phyloP scores from a whole-genome alignment of 2,329 filamentous ascomycete species.

The Albophoma yamanashiensis region DNA sequence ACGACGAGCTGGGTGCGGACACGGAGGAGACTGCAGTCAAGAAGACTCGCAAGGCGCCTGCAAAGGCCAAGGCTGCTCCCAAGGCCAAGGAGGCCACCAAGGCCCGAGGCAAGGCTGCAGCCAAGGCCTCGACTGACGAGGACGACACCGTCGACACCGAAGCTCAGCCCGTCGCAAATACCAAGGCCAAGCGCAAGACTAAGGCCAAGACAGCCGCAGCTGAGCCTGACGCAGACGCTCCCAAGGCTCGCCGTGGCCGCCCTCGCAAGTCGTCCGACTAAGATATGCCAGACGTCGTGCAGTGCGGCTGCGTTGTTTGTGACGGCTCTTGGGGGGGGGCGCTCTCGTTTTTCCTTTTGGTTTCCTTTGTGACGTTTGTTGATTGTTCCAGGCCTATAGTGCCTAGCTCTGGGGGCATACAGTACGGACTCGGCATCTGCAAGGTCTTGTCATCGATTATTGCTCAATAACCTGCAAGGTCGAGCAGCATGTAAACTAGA shows the following conservation, averaged over 20 bases:
- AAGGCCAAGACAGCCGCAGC: conserved; percentile 12
- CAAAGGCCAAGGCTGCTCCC: conserved; percentile 1
- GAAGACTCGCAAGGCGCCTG: conserved; percentile 1
- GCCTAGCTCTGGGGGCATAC: not conserved
- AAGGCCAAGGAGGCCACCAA: not conserved
- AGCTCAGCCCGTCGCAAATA: conserved; percentile 16
- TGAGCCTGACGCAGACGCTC: not conserved
- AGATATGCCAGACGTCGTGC: not conserved
- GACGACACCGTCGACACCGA: conserved; percentile 1
- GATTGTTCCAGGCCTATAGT: not conserved
- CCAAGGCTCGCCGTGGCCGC: conserved; percentile 11
- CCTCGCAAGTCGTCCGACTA: conserved; percentile 11
- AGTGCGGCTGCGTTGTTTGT: not conserved
- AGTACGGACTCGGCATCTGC: not conserved
- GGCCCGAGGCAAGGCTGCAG: not conserved
- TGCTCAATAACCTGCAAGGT: not conserved
- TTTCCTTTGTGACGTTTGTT: too few species aligned
- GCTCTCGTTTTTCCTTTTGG: not conserved
- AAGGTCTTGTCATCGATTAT: not conserved
- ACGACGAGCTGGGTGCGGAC: conserved; percentile 8
- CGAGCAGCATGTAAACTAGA: not conserved
- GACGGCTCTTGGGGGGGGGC: not conserved
- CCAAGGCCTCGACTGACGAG: conserved; percentile 4
- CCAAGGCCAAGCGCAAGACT: conserved; percentile 16
- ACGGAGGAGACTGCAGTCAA: conserved; percentile 5